phyloP scores from a whole-genome alignment of 2,329 filamentous ascomycete species.

The Penicillium palitans region DNA sequence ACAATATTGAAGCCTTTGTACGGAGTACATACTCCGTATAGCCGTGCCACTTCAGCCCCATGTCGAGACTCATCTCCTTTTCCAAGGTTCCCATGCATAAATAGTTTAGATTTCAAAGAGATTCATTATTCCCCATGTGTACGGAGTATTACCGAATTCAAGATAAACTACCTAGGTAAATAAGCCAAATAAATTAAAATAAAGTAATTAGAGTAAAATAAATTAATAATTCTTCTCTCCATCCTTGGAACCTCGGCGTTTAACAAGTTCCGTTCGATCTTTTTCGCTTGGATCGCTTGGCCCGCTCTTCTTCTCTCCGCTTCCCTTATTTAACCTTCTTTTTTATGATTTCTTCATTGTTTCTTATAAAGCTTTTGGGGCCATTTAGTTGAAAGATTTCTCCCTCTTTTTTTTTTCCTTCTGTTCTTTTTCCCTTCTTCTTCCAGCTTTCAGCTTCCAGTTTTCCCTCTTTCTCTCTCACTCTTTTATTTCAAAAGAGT shows the following conservation, averaged over 20 bases:
- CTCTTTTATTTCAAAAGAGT: neutral
- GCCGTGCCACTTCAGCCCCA: conserved; percentile 6
- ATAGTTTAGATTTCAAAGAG: conserved; percentile 18
- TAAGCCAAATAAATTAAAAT: neutral
- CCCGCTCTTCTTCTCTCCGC: conserved; percentile 19
- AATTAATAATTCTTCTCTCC: conserved; percentile 8
- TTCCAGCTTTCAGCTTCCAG: neutral
- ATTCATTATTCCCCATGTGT: conserved; percentile 7
- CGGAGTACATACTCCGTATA: neutral
- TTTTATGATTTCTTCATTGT: conserved; percentile 22
- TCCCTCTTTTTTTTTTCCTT: conserved; percentile 11
- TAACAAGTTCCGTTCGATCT: conserved; percentile 27
- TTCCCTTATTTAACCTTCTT: conserved; percentile 34
- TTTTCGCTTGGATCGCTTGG: conserved; percentile 19
- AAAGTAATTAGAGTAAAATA: neutral
- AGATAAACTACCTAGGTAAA: neutral
- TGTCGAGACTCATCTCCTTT: conserved; percentile 2
- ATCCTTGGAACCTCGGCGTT: conserved; percentile 28
- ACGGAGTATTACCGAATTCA: conserved; percentile 9
- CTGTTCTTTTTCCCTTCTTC: neutral
- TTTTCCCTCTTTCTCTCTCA: conserved; percentile 2
- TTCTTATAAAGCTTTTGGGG: conserved; percentile 16
- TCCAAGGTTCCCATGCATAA: conserved; percentile 26
- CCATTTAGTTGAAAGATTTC: conserved; percentile 1
- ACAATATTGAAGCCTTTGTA: conserved; percentile 5